A percentile compares a stretch with the other conserved stretches of the same genome.
Evolutionary conservation across 2,329 filamentous ascomycete genomes (phyloP).

Genomic region (Xylaria sp.): DNA sequence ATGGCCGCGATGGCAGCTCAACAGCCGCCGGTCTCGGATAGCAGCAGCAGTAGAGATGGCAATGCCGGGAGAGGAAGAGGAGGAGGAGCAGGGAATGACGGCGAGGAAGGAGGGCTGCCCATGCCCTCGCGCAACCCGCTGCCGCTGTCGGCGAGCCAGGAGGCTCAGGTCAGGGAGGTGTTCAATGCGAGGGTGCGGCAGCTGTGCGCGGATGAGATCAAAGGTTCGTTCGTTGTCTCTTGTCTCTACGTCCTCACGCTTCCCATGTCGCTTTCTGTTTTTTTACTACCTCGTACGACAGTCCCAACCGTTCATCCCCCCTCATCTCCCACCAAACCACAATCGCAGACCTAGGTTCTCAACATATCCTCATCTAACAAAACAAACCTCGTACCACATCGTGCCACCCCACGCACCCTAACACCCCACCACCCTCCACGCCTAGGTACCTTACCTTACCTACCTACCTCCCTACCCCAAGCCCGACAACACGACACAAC

Average conservation of each 20-base stretch:
- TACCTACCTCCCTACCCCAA: too few species aligned
- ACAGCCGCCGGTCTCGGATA: conserved; percentile 33
- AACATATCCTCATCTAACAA: too few species aligned
- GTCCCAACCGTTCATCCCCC: too few species aligned
- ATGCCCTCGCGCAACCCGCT: conserved; percentile 75
- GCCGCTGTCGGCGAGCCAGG: conserved; percentile 60
- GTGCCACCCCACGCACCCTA: too few species aligned
- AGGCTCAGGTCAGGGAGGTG: conserved; percentile 44
- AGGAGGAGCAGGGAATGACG: not conserved
- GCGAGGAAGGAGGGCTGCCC: conserved; percentile 34
- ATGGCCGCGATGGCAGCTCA: conserved; percentile 48
- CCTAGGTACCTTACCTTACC: too few species aligned
- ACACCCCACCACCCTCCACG: too few species aligned
- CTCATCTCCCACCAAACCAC: too few species aligned
- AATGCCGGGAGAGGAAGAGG: not conserved
- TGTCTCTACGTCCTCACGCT: not conserved
- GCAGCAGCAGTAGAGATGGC: conserved; percentile 4
- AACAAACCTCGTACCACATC: too few species aligned
- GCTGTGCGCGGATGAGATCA: conserved; percentile 77
- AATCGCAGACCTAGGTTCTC: too few species aligned
- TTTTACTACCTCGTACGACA: too few species aligned
- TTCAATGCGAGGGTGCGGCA: conserved; percentile 66
- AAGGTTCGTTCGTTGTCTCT: conserved; percentile 53
- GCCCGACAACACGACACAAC: too few species aligned
- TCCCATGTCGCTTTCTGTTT: not conserved